These are phyloP conservation scores for Euphorbia lathyris DNA, from an alignment of 345 rosid genomes.

Conservation along the genomic window DNA sequence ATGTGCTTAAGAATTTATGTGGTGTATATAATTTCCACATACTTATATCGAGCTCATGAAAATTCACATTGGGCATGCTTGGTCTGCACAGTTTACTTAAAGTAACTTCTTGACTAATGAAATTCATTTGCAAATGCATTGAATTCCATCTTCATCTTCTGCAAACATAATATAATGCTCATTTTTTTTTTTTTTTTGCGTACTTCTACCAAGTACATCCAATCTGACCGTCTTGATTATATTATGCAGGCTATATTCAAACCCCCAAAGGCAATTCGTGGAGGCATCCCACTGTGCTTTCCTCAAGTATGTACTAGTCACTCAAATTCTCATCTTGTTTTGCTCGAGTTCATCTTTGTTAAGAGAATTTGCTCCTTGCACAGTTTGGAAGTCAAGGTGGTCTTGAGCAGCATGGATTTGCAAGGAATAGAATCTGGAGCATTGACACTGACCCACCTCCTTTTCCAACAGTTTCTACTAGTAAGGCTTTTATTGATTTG, in stretches of 20 bases:
- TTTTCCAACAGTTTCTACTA: constrained; percentile 47
- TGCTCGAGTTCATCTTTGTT: constrained; percentile 16
- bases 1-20: background rate
- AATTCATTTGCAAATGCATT: background rate
- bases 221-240: constrained; percentile 13
- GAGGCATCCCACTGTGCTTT: constrained; percentile 95
- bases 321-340: constrained; percentile 15
- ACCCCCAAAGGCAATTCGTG: constrained; percentile 87
- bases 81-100: background rate
- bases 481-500: constrained; percentile 62
- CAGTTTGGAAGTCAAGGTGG: constrained; percentile 76
- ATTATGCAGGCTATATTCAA: constrained; percentile 62
- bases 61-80: background rate
- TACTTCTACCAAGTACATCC: background rate
- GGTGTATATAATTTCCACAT: background rate
- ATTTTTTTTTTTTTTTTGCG: background rate
- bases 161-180: background rate
- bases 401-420: constrained; percentile 85
- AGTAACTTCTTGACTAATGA: background rate
- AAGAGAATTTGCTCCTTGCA: constrained; percentile 10
- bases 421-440: constrained; percentile 85
- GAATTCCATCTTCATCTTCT: background rate
- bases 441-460: constrained; percentile 72
- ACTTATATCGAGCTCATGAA: too few relatives aligned
- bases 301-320: constrained; percentile 63